phyloP scores from a whole-genome alignment of 2,329 filamentous ascomycete species.

The Cladosporium sp. region DNA sequence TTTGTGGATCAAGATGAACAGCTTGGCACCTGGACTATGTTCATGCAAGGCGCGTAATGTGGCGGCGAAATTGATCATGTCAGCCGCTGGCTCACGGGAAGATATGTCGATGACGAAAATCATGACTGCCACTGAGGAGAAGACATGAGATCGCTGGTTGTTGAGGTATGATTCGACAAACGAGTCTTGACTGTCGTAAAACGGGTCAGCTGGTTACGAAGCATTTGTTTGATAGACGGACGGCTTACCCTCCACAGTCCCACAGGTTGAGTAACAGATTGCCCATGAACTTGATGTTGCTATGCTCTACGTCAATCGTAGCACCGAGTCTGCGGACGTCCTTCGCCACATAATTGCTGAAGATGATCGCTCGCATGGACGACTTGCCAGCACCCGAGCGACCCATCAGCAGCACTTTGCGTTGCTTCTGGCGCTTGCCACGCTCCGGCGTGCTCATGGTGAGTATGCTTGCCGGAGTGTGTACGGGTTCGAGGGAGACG shows the following conservation, averaged over 20 bases:
- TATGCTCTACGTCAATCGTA: constrained; percentile 97
- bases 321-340: constrained; percentile 89
- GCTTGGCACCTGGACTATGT: constrained; percentile 73
- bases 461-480: not conserved
- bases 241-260: constrained; percentile 85
- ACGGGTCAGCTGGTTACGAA: constrained; percentile 6
- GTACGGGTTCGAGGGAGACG: not conserved
- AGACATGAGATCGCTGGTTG: constrained; percentile 92
- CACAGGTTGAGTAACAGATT: constrained; percentile 96
- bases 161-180: constrained; percentile 99
- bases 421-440: constrained; percentile 49
- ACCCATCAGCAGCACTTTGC: constrained; percentile 61
- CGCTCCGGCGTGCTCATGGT: constrained; percentile 28
- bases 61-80: constrained; percentile 85
- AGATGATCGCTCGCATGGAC: constrained; percentile 97
- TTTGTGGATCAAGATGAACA: constrained; percentile 97
- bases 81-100: constrained; percentile 86
- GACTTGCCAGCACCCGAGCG: constrained; percentile 97
- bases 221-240: not conserved
- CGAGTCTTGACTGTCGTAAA: constrained; percentile 70
- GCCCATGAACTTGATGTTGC: constrained; percentile 97
- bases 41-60: constrained; percentile 86
- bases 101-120: constrained; percentile 99
- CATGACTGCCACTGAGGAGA: constrained; percentile 90
- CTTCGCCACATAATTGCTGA: constrained; percentile 96